A percentile compares a stretch with the other conserved stretches of the same genome.
Evolutionary conservation across 2,329 filamentous ascomycete genomes (phyloP).

Genomic region (Phialophora macrospora): DNA sequence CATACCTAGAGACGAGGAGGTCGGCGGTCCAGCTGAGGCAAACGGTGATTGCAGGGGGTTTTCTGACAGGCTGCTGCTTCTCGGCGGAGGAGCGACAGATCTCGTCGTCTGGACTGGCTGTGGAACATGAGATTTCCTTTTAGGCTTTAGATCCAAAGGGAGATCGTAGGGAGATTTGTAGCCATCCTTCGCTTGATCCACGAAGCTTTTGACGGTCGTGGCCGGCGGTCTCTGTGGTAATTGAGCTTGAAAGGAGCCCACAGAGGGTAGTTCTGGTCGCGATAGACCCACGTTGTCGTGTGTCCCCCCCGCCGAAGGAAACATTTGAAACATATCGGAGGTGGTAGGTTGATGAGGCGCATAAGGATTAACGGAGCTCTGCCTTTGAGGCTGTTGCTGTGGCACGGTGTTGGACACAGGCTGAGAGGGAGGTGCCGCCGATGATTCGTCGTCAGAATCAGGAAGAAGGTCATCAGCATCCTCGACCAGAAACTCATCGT

Average conservation of each 20-base stretch:
- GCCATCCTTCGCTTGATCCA: conserved; percentile 84
- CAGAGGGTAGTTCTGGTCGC: conserved; percentile 26
- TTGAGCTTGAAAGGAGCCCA: conserved; percentile 40
- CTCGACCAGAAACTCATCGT: conserved; percentile 68
- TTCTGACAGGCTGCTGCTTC: conserved; percentile 65
- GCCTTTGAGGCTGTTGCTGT: conserved; percentile 36
- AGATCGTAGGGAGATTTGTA: conserved; percentile 96
- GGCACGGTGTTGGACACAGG: conserved; percentile 13
- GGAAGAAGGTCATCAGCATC: conserved; percentile 86
- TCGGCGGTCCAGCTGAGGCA: conserved; percentile 38
- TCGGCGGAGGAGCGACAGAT: conserved; percentile 54
- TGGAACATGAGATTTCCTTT: conserved; percentile 67
- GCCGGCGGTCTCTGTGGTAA: conserved; percentile 44
- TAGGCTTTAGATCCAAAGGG: conserved; percentile 77
- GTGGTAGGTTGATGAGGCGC: conserved; percentile 58
- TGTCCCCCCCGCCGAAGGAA: conserved; percentile 31
- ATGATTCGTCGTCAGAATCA: conserved; percentile 57
- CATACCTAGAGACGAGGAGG: conserved; percentile 12
- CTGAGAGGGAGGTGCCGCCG: conserved; percentile 37
- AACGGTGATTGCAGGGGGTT: conserved; percentile 44
- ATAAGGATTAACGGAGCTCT: conserved; percentile 52
- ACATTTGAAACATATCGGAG: conserved; percentile 51
- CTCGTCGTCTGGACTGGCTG: conserved; percentile 55
- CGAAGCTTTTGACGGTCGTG: conserved; percentile 72
- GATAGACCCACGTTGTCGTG: conserved; percentile 34